A percentile compares a stretch with the other conserved stretches of the same genome.
phyloP scores from a whole-genome alignment of 78 protist genomes.

The Capsaspora owczarzaki region DNA sequence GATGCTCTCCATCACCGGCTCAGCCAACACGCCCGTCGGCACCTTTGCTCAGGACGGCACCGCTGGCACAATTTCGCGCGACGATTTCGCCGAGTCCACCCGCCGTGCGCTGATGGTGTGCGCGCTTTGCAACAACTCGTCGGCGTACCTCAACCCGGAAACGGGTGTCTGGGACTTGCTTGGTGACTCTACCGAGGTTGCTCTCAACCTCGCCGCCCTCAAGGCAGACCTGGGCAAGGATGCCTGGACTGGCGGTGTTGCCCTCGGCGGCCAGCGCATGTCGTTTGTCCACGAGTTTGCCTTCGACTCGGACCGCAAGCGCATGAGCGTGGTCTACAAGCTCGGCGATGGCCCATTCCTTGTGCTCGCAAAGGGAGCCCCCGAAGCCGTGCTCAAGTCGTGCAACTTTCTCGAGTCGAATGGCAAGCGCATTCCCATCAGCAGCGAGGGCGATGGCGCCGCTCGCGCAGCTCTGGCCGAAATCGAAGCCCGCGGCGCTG shows the following conservation, averaged over 20 bases:
- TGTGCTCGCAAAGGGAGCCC: background rate
- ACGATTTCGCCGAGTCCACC: background rate
- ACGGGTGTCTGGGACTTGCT: background rate
- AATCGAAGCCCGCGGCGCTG: too few species aligned
- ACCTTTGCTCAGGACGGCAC: too few species aligned
- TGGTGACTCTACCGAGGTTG: background rate
- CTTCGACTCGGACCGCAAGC: slow-evolving; percentile 34
- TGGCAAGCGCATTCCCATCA: too few species aligned
- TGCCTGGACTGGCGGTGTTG: too few species aligned
- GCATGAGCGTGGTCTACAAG: background rate
- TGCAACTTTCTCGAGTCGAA: too few species aligned
- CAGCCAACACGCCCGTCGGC: background rate
- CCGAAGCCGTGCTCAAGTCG: too few species aligned
- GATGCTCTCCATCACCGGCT: background rate
- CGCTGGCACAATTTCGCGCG: too few species aligned
- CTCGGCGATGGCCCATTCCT: background rate
- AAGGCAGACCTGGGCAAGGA: background rate
- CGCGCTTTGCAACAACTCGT: background rate
- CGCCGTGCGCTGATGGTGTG: background rate
- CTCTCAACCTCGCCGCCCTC: background rate
- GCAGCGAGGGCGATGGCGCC: too few species aligned
- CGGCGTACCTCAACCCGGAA: background rate
- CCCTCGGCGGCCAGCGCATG: too few species aligned
- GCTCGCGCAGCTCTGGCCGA: too few species aligned
- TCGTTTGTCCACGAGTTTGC: background rate